Base-by-base conservation (phyloP, 129 eudicot species). In the Artemisia tridentata region DNA sequence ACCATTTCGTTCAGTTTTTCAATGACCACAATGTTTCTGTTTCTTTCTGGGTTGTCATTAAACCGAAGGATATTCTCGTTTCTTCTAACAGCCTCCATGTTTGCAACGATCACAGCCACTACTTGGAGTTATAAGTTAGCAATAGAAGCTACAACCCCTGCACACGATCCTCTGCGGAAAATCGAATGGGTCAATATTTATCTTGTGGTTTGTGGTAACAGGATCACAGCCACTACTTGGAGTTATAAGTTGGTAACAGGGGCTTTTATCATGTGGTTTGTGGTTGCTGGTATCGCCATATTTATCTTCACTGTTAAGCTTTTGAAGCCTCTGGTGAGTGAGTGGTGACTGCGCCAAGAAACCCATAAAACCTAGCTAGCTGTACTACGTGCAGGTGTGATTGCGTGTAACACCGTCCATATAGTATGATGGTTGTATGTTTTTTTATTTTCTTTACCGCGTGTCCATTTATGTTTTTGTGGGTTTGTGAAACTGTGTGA, bases 21-120 rank as follows among this genome's bases (percentile, higher is more conserved):
- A 0, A 73, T 83, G 19, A 83, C 77, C 74, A 80, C 73, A 4
- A 79, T 83, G 48, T 25, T 83, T 68, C 31, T 83, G 70, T 73
- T 83, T n/a, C 79, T 75, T 21, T 79, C 84, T 5, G 86, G 86
- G 10, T 38, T 83, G 17, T 79, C 83, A 5, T 38, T 72, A n/a
- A 77, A 64, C 48, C 43, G 77, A 12, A 52, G 73, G 25, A 46
- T 72, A 2, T 51, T 67, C 7, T 60, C 80, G 60, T 67, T 80
- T 50, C 43, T 61, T 53, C 65, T 81, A 49, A 77, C 62, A 72
- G 75, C 41, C 4, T 46, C 63, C n/a, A 82, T 78, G 80, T 82
- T 80, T 57, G 16, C 23, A 17, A 78, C 82, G 2, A 58, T 82
- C 5, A 78, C 86, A 0, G 69, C 80, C 17, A 65, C 74, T 20